Evolutionary conservation across 1,284 basidiomycete species (phyloP), one percentile per base, ranked within the genome.

Genomic region (Vanrija humicola): DNA sequence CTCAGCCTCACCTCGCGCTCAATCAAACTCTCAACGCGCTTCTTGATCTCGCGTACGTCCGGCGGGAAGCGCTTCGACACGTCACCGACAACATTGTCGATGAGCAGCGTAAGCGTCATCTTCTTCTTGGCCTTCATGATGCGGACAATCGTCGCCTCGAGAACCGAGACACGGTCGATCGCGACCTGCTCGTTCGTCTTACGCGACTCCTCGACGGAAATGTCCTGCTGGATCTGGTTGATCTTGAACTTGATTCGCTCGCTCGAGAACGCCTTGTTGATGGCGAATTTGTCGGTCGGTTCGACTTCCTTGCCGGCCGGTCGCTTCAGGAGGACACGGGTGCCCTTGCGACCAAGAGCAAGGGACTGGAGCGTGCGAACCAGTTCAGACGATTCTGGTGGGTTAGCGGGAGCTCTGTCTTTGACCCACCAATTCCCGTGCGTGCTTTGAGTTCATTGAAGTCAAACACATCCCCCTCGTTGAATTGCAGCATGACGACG

Each of bases 151-250:
- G 93, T 92, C 0, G 93, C 92, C 65, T 98, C 93, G 25, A 98
- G 79, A 50, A 88, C 85, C 59, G 87, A 83, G 58, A 88, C 87
- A 56, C 95, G 84, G 74, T 97, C 92, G 38, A 87, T 83, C 58
- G 94, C 87, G 43, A 98, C 91, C 42, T 87, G 83, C 16, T 82
- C 82, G 66, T 91, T 89, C 8, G 91, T 95, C 61, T 85, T 83
- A 62, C 84, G 83, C 25, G 87, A 85, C 78, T 98, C 95, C 71
- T 97, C 93, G 34, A 90, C 89, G 56, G 90, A 86, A 65, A 93
- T 88, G 70, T 93, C 92, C 46, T 88, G 87, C 76, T 98, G 95
- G 60, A 98, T 96, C 50, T 93, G 90, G 70, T 95, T 97, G 79
- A 98, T 95, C 73, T 90, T 89, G 46, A 98, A 84, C 65, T 87